phyloP scores from a whole-genome alignment of 139 green algal species.

The Micractinium conductrix region DNA sequence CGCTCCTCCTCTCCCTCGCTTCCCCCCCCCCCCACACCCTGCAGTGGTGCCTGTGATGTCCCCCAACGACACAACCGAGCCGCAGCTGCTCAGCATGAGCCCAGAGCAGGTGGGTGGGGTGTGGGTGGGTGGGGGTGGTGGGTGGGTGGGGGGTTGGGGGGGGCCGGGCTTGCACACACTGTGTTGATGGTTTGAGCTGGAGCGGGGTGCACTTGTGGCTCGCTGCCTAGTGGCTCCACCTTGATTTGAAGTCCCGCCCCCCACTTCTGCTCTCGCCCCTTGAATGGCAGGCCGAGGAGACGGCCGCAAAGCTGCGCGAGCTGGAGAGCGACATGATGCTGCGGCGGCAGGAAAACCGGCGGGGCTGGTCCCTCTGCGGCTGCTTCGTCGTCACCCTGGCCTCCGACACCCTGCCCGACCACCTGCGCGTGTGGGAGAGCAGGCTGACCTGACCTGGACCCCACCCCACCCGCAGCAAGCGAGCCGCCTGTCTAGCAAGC shows the following conservation, averaged over 20 bases:
- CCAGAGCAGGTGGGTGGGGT: constrained; percentile 39
- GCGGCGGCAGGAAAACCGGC: constrained; percentile 38
- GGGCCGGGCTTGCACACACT: too few relatives aligned
- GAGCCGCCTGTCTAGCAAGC: too few relatives aligned
- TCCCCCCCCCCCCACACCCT: not conserved
- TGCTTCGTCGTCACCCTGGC: constrained; percentile 37
- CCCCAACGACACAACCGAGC: constrained; percentile 45
- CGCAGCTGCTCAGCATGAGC: constrained; percentile 52
- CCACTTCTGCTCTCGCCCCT: too few relatives aligned
- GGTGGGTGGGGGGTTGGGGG: too few relatives aligned
- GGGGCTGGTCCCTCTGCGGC: constrained; percentile 37
- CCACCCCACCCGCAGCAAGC: too few relatives aligned
- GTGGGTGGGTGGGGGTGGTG: too few relatives aligned
- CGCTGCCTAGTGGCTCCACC: too few relatives aligned
- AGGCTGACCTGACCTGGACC: not conserved
- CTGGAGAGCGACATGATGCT: constrained; percentile 51
- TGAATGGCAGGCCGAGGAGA: constrained; percentile 53
- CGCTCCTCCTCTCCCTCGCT: not conserved
- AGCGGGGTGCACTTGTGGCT: too few relatives aligned
- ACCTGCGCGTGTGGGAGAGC: constrained; percentile 53
- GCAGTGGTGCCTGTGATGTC: constrained; percentile 32
- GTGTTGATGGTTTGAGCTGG: too few relatives aligned
- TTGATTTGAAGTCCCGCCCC: too few relatives aligned
- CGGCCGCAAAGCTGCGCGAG: constrained; percentile 47
- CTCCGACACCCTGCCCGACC: constrained; percentile 39